phyloP scores from a whole-genome alignment of 345 rosid species.

The Euphorbia peplus region DNA sequence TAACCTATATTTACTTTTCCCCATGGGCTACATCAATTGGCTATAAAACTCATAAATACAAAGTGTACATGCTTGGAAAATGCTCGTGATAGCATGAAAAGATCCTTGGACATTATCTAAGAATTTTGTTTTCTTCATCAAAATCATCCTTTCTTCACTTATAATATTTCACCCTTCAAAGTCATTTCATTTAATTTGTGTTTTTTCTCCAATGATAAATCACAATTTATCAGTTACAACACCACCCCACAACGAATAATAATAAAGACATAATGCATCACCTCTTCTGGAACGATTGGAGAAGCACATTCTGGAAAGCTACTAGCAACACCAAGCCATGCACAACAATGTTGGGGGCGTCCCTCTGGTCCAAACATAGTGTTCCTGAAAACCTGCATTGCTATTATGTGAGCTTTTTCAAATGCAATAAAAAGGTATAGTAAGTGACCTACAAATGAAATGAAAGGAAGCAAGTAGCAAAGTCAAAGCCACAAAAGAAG shows the following conservation, averaged over 20 bases:
- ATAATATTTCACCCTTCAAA: neutral
- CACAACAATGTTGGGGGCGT: conserved; percentile 99
- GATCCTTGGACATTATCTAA: neutral
- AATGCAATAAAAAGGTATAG: neutral
- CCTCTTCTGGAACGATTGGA: conserved; percentile 94
- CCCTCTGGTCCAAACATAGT: conserved; percentile 99
- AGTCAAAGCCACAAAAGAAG: neutral
- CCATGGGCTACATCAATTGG: neutral
- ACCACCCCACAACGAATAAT: neutral
- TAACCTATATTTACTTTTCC: too few relatives aligned
- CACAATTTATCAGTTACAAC: neutral
- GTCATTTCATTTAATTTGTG: neutral
- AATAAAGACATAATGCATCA: conserved; percentile 17
- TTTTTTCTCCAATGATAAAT: neutral
- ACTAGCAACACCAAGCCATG: conserved; percentile 99
- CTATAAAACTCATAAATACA: neutral
- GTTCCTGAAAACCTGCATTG: conserved; percentile 82
- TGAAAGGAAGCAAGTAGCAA: neutral
- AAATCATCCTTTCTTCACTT: neutral
- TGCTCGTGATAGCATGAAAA: neutral
- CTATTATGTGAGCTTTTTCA: conserved; percentile 12
- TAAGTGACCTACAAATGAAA: neutral
- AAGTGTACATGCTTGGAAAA: neutral
- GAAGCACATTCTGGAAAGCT: conserved; percentile 99
- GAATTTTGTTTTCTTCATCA: neutral